Conservation (phyloP, 305 asterid species). For the Salvia sclarea region DNA sequence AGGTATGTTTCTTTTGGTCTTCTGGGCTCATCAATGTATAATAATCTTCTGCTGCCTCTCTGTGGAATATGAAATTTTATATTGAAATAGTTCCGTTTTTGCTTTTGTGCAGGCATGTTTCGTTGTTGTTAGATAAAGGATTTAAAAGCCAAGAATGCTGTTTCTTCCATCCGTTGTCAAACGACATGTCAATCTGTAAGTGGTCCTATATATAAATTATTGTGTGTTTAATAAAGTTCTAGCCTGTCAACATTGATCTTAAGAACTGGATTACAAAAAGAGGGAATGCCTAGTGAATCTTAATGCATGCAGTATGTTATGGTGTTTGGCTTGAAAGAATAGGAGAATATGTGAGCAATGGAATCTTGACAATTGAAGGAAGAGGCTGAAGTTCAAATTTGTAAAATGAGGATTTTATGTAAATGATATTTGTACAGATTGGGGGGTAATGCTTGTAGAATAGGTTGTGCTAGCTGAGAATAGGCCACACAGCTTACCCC, state of each 20-base stretch:
- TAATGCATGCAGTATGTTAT: not conserved
- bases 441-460: not conserved
- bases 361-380: not conserved
- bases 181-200: slow-evolving; percentile 79
- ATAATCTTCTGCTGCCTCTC: slow-evolving; percentile 2
- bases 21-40: not conserved
- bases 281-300: not conserved
- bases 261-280: slow-evolving; percentile 4
- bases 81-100: slow-evolving; percentile 24
- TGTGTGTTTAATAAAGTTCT: not conserved
- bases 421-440: not conserved
- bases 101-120: slow-evolving; percentile 65
- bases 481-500: not conserved
- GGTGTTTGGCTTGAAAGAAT: not conserved
- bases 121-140: slow-evolving; percentile 85
- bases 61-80: not conserved
- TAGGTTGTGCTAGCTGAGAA: not conserved
- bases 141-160: slow-evolving; percentile 65
- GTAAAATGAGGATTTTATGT: not conserved
- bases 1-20: slow-evolving; percentile 44
- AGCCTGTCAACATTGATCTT: not conserved
- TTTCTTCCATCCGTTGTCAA: slow-evolving; percentile 92
- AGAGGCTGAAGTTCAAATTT: not conserved
- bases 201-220: not conserved
- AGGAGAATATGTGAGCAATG: slow-evolving; percentile 1